Evolutionary conservation across 2,329 filamentous ascomycete genomes (phyloP), one percentile per base, ranked within the genome.

Genomic region (Myotisia sp.): DNA sequence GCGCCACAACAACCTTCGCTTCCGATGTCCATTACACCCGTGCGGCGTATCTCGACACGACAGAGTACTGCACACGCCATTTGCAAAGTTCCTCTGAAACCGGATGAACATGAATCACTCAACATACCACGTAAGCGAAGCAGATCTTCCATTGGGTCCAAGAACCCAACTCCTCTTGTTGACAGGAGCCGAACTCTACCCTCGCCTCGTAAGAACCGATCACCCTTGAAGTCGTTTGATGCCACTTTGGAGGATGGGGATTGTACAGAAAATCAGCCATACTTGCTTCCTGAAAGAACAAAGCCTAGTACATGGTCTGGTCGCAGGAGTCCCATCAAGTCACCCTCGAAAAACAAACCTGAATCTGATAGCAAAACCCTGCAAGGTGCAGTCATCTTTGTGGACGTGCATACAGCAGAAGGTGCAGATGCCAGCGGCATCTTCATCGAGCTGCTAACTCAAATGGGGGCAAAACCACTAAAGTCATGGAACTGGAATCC

Each of bases 341-440:
- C 50, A 8, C 46, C 53, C 24, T 47, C 45, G 5, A 47, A 44
- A 14, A 48, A 44, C 19, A 38, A 41, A 2, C 37, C 40, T 6
- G 39, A 47, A 6, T 12, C n/a, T 5, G 43, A 47, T 14, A 40
- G 51, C 16, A 47, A 50, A 8, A 51, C 80, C 3, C 64, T 87
- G 3, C 67, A 69, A 13, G 84, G 83, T 1, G 79, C 76, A 10
- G 71, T 84, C 3, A 79, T 90, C 3, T 84, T 76, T 50, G 80
- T 90, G 2, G 84, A 93, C 53, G 82, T 92, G 2, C 74, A 83
- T 50, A 86, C 81, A 1, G 79, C 72, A 6, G 80, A 90, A 47
- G 84, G 84, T 4, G 76, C 75, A 16, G 80, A 90, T 55, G 80
- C 80, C 5, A 83, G 79, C 48, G 70, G 70, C n/a, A 73, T 90